phyloP scores from a whole-genome alignment of 164 flowering plant genomes.

The Warburgia ugandensis region DNA sequence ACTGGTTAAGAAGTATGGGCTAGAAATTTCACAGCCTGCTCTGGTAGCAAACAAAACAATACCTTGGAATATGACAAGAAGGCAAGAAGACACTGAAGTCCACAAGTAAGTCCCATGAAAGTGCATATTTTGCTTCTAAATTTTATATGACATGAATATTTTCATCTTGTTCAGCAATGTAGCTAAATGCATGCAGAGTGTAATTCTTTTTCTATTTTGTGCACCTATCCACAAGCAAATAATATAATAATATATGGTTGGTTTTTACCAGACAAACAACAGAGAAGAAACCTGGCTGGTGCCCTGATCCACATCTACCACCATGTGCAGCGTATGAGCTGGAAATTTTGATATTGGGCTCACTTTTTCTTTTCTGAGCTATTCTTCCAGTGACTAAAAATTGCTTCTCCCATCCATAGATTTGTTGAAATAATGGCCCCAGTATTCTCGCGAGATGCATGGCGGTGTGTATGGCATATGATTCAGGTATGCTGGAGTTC shows the following conservation, averaged over 20 bases:
- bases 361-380: not conserved
- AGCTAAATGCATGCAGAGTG: not conserved
- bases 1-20: conserved; percentile 71
- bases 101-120: conserved; percentile 61
- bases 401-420: conserved; percentile 23
- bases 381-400: not conserved
- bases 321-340: conserved; percentile 92
- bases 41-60: conserved; percentile 51
- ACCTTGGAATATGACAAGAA: conserved; percentile 89
- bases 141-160: conserved; percentile 3
- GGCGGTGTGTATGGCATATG: conserved; percentile 80
- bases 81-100: conserved; percentile 66
- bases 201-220: not conserved
- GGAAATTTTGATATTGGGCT: not conserved
- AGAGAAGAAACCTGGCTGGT: conserved; percentile 74
- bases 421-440: conserved; percentile 81
- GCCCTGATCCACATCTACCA: conserved; percentile 65
- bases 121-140: too few relatives aligned
- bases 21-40: conserved; percentile 95
- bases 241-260: too few relatives aligned
- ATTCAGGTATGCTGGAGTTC: not conserved
- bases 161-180: not conserved
- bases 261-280: conserved; percentile 44
- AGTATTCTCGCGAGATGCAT: conserved; percentile 68
- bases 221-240: too few relatives aligned